A percentile compares a stretch with the other conserved stretches of the same genome.
Conservation (phyloP, 805 yeast genomes). For the Kazachstania viticola region DNA sequence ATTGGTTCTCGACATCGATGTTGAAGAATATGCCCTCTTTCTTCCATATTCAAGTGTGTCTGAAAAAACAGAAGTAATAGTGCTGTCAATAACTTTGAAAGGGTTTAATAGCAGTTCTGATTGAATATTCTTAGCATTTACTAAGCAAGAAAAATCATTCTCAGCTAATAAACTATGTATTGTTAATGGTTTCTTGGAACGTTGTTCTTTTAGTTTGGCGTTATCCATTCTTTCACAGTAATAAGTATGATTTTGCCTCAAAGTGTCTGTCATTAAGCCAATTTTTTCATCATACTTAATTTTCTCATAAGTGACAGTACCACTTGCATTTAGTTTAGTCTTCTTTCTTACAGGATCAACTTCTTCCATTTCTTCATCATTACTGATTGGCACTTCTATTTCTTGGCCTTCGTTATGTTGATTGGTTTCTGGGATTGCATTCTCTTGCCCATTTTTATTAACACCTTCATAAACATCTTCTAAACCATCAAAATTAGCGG, state of each 20-base stretch:
- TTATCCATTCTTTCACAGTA: conserved; percentile 18
- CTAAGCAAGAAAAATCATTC: no score
- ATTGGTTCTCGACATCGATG: conserved; percentile 14
- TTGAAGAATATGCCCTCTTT: no score
- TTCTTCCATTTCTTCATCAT: not conserved
- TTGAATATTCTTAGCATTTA: no score
- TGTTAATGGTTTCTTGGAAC: no score
- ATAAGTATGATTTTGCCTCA: conserved; percentile 14
- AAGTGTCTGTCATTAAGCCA: conserved; percentile 16
- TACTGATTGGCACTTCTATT: not conserved
- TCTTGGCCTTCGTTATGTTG: no score
- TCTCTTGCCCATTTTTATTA: conserved; percentile 1
- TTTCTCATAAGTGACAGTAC: not conserved
- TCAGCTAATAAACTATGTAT: no score
- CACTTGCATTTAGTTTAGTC: not conserved
- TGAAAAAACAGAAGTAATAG: no score
- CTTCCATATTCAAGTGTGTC: no score
- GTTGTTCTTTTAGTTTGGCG: conserved; percentile 3
- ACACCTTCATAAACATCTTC: not conserved
- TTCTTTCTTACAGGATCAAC: not conserved
- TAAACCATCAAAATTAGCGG: not conserved
- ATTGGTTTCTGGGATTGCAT: conserved; percentile 2
- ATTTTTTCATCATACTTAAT: conserved; percentile 15
- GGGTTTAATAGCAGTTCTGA: no score
- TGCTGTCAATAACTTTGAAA: no score